phyloP scores from a whole-genome alignment of 148 eudicot species.

The Pharnaceum exiguum region DNA sequence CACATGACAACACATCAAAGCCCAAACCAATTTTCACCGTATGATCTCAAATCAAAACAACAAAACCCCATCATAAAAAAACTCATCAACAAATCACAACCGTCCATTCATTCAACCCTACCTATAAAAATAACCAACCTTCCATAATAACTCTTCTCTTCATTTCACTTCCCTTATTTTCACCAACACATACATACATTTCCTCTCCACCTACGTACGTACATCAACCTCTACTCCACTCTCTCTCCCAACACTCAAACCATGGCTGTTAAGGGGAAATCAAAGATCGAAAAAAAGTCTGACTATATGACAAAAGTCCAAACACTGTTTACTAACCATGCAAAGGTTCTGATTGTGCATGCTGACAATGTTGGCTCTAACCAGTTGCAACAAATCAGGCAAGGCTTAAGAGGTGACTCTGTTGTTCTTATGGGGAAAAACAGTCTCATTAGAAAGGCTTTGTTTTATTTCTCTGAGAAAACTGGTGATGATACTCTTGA shows the following conservation, averaged over 20 bases:
- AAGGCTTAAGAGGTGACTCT: conserved; percentile 46
- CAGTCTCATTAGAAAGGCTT: conserved; percentile 52
- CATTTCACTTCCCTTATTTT: neutral
- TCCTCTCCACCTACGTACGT: neutral
- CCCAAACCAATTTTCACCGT: too few species aligned
- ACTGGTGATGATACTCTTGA: conserved; percentile 29
- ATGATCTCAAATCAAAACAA: too few species aligned
- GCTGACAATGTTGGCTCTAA: conserved; percentile 63
- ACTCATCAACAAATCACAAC: conserved; percentile 11
- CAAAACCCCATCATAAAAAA: neutral
- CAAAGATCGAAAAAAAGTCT: conserved; percentile 37
- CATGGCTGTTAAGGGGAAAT: conserved; percentile 33
- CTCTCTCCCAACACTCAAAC: neutral
- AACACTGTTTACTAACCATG: conserved; percentile 27
- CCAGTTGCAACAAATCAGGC: conserved; percentile 44
- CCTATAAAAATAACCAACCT: conserved; percentile 5
- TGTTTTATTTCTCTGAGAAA: conserved; percentile 25
- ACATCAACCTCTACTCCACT: neutral
- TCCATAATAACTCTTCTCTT: neutral
- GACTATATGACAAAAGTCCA: conserved; percentile 34
- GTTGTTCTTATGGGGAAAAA: conserved; percentile 62
- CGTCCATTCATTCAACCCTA: conserved; percentile 1
- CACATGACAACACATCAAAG: too few species aligned
- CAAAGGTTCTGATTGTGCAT: conserved; percentile 34
- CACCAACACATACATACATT: neutral